Evolutionary conservation across 2,329 filamentous ascomycete species (phyloP), one percentile per base, ranked within the genome.

Genomic region (Beauveria bassiana): DNA sequence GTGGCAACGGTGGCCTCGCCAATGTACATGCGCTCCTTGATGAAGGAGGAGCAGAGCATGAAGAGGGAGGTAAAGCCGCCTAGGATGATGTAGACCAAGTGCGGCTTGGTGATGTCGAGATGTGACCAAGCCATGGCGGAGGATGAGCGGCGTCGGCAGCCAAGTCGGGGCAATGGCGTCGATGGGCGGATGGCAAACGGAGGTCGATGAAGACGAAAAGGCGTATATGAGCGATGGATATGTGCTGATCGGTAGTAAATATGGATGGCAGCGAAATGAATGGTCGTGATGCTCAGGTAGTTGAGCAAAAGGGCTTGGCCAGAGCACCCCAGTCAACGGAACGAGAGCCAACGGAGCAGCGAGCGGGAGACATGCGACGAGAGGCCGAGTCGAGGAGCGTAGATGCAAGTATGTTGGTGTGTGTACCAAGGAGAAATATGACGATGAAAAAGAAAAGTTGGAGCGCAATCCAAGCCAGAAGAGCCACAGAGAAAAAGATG

Each of bases 1-100:
- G 91, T 96, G 56, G 92, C 91, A 50, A 99, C 91, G 1, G 95
- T 98, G 56, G 95, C 95, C 82, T 99, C 95, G 72, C 95, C 95
- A 74, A 99, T 99, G 79, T 99, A 99, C 71, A 98, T 84, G 74
- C 90, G 90, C 81, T 99, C 95, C 81, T 99, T 99, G 78, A 99
- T 96, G 71, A 98, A 87, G 61, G 96, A 91, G 63, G 95, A 99
- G 75, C 92, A 96, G 63, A 99, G 81, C 95, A 99, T 99, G 79
- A 99, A 99, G 69, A 99, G 80, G 64, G 89, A 92, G 68, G 95
- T 99, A 79, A 99, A 99, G 74, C 93, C 95, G 70, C 95, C 95
- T 61, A 99, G 81, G 77, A 99, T 97, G 77, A 98, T 91, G 77
- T 99, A 99, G 66, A 96, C 95, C 90, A 98, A 77, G 81, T 99